Evolutionary conservation across 1,284 basidiomycete genomes (phyloP).

Genomic region (Athelia psychrophila): DNA sequence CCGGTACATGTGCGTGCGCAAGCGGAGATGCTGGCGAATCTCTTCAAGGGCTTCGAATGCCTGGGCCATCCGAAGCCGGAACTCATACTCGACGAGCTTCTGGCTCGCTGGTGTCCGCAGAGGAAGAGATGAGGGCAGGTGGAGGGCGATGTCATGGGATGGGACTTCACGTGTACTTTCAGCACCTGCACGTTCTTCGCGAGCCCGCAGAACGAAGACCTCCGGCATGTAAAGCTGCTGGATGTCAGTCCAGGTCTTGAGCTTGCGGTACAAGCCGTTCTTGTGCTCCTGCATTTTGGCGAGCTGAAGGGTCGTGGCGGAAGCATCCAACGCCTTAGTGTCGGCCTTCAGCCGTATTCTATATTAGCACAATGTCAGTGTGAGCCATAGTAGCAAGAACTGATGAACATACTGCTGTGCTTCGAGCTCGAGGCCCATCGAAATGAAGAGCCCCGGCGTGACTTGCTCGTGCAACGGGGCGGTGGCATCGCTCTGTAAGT

Average conservation of each 20-base stretch:
- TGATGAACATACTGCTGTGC: conserved; percentile 12
- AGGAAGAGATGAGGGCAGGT: conserved; percentile 1
- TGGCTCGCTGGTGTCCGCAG: background rate
- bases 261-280: conserved; percentile 9
- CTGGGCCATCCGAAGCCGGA: conserved; percentile 8
- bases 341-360: background rate
- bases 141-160: background rate
- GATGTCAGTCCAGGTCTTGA: conserved; percentile 12
- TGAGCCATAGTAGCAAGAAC: conserved; percentile 1
- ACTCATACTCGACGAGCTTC: conserved; percentile 6
- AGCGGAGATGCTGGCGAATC: conserved; percentile 7
- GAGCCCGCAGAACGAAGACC: background rate
- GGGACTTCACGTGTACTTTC: background rate
- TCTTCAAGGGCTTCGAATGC: conserved; percentile 6
- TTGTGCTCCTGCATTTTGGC: conserved; percentile 9
- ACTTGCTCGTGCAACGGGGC: conserved; percentile 6
- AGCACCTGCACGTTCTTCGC: background rate
- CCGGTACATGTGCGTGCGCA: conserved; percentile 5
- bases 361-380: background rate
- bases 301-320: conserved; percentile 8
- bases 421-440: conserved; percentile 17
- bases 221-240: conserved; percentile 16
- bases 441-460: conserved; percentile 10
- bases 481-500: background rate
- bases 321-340: conserved; percentile 7